Evolutionary conservation across 148 eudicot species (phyloP), one percentile per base, ranked within the genome.

Genomic region (Talinum fruticosum): DNA sequence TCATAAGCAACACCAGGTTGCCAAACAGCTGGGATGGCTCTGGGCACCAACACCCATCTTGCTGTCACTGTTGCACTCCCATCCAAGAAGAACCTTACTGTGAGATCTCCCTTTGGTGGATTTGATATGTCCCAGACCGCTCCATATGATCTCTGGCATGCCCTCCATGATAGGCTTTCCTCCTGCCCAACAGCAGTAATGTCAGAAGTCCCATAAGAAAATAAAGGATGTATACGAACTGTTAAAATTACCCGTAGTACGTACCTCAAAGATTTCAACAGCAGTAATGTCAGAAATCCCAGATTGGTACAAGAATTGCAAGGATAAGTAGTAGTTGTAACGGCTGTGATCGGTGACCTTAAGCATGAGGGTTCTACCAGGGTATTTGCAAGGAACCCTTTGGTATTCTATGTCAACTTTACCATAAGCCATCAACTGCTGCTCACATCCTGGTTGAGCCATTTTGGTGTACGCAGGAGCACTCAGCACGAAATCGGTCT

Each of bases 111-210:
- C 77, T 41, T 67, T 54, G 92, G 91, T 53, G 90, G 95, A 71
- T 83, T 87, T 7, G 82, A 49, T 73, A 86, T 80, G 84, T 91
- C 95, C 90, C 90, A 91, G 4, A 82, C 95, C 34, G 91, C 86
- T 19, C 96, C 95, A 33, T 83, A 91, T 2, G 83, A 85, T 69
- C 72, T 88, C 24, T 91, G 61, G 84, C 89, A 87, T 24, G 76
- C 62, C 80, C 79, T 90, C 94, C 94, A 89, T 79, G 86, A 85
- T 73, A 87, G 70, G 87, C 81, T 80, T 66, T 87, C 83, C 71
- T 85, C 92, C 92, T 91, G 78, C 69, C 12, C 47, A 41, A 41
- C n/a, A n/a, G n/a, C n/a, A n/a, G n/a, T n/a, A n/a, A n/a, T n/a
- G n/a, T n/a, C n/a, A n/a, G n/a, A n/a, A n/a, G n/a, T n/a, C n/a